Conservation (phyloP, 768 basidiomycete genomes). For the Naganishia friedmannii region DNA sequence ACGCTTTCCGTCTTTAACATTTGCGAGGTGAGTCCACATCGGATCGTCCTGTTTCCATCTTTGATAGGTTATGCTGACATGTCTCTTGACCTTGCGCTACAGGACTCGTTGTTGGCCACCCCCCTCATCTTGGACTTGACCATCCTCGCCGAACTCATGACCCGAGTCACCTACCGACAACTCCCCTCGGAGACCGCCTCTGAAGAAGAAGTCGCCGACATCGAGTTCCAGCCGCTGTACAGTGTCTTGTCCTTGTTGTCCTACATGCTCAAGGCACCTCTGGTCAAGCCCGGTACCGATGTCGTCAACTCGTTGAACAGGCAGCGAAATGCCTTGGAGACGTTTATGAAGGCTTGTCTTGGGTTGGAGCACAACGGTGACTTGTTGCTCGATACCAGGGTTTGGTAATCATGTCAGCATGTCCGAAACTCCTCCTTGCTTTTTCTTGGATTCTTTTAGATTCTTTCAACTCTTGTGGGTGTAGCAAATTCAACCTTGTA, state of each 20-base stretch:
- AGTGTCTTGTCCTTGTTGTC: constrained; percentile 85
- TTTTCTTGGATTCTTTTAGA: not conserved
- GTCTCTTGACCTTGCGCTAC: not conserved
- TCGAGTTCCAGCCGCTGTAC: constrained; percentile 74
- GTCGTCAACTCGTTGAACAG: constrained; percentile 93
- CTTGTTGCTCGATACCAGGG: constrained; percentile 71
- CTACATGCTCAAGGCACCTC: constrained; percentile 98
- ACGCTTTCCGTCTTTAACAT: constrained; percentile 76
- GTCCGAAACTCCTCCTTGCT: not conserved
- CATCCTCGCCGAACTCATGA: constrained; percentile 89
- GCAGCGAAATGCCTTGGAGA: constrained; percentile 89
- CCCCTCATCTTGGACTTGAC: constrained; percentile 91
- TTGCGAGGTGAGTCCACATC: constrained; percentile 67
- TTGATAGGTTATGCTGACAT: not conserved
- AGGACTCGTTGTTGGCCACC: constrained; percentile 93
- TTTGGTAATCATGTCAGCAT: constrained; percentile 65
- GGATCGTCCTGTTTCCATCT: constrained; percentile 12
- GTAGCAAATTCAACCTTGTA: constrained; percentile 3
- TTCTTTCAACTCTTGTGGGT: not conserved
- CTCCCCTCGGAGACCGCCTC: constrained; percentile 53
- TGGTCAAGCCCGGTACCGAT: constrained; percentile 82
- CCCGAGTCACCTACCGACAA: constrained; percentile 80
- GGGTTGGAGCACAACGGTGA: constrained; percentile 80
- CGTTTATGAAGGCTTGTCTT: constrained; percentile 90
- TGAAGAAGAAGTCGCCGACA: constrained; percentile 53